A percentile compares a stretch with the other conserved stretches of the same genome.
Conservation (phyloP, 345 rosid species). For the Euphorbia tirucalli region DNA sequence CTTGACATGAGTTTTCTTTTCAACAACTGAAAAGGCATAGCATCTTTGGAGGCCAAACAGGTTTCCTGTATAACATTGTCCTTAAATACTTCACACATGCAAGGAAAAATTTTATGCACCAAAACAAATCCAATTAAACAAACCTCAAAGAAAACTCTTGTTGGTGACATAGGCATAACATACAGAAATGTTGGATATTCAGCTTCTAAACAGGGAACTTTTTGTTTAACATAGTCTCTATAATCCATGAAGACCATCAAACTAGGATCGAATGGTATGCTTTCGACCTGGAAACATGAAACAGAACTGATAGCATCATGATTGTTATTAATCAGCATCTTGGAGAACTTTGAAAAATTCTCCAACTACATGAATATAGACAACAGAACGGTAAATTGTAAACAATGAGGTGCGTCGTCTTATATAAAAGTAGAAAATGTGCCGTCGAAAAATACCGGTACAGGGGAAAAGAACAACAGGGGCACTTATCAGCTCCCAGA, state of each 20-base stretch:
- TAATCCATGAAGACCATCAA: slow-evolving; percentile 99
- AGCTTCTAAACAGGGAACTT: slow-evolving; percentile 54
- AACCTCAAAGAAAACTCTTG: slow-evolving; percentile 91
- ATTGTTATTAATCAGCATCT: not conserved
- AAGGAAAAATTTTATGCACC: not conserved
- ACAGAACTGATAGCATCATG: slow-evolving; percentile 8
- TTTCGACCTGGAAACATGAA: slow-evolving; percentile 67
- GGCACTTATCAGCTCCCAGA: not conserved
- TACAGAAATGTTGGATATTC: slow-evolving; percentile 87
- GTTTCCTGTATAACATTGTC: slow-evolving; percentile 64
- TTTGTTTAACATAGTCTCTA: slow-evolving; percentile 61
- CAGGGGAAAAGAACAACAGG: not conserved
- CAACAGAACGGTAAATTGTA: not conserved
- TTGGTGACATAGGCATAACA: slow-evolving; percentile 81
- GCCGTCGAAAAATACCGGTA: not conserved
- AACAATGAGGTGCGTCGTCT: not conserved
- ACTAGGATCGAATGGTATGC: slow-evolving; percentile 86
- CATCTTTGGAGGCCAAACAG: slow-evolving; percentile 93
- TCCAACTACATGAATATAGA: not conserved
- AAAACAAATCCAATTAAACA: slow-evolving; percentile 14
- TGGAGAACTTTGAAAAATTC: not conserved
- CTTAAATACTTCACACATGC: slow-evolving; percentile 20
- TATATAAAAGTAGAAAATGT: not conserved
- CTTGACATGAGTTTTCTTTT: slow-evolving; percentile 76
- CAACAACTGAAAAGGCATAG: slow-evolving; percentile 75